Evolutionary conservation across 345 rosid genomes (phyloP).

Genomic region (Lepidium sativum): DNA sequence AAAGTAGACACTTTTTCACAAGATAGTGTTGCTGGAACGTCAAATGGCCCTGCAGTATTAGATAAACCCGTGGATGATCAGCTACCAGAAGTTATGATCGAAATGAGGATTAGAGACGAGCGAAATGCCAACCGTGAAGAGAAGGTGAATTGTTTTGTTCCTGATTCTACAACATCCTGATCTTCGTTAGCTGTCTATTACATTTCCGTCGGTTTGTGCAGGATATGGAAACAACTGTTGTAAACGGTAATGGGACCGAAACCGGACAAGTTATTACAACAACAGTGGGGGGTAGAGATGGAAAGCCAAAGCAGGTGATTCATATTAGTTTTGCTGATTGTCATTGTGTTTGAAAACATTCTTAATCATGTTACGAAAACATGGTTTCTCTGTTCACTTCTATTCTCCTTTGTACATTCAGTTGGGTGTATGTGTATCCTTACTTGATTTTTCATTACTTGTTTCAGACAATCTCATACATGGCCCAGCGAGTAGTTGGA

Average conservation of each 20-base stretch:
- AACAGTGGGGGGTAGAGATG: slow-evolving; percentile 72
- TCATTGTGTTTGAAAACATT: background rate
- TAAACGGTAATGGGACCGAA: slow-evolving; percentile 76
- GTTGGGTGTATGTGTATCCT: background rate
- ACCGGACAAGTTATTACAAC: slow-evolving; percentile 84
- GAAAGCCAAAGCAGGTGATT: slow-evolving; percentile 89
- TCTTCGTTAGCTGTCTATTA: background rate
- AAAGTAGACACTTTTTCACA: slow-evolving; percentile 43
- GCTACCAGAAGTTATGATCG: slow-evolving; percentile 57
- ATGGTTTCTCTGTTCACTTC: background rate
- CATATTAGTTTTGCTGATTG: background rate
- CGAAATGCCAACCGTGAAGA: slow-evolving; percentile 40
- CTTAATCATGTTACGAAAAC: background rate
- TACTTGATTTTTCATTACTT: background rate
- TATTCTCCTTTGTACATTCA: background rate
- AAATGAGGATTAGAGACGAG: slow-evolving; percentile 55
- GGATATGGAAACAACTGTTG: slow-evolving; percentile 59
- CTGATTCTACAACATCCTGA: background rate
- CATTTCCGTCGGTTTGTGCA: slow-evolving; percentile 18
- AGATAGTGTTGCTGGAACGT: slow-evolving; percentile 45
- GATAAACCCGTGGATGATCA: slow-evolving; percentile 45
- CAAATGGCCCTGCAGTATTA: slow-evolving; percentile 29
- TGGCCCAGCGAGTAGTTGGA: slow-evolving; percentile 93
- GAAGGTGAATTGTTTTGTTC: slow-evolving; percentile 36
- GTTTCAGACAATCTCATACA: slow-evolving; percentile 78